phyloP scores from a whole-genome alignment of 768 basidiomycete species.

The Lactarius akahatsu region DNA sequence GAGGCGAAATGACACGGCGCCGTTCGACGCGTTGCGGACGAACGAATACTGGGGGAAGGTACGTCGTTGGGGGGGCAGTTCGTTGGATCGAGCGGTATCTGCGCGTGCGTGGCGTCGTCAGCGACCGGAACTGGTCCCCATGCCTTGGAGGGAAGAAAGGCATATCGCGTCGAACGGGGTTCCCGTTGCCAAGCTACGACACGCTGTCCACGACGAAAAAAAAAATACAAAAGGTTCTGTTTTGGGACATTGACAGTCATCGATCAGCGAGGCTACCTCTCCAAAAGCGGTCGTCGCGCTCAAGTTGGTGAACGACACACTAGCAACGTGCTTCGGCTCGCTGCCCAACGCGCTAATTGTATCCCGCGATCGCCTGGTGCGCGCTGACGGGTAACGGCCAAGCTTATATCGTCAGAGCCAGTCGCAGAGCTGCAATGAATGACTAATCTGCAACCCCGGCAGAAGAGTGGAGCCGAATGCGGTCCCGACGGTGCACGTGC shows the following conservation, averaged over 20 bases:
- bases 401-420: slow-evolving; percentile 11
- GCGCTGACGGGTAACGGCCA: slow-evolving; percentile 12
- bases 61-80: slow-evolving; percentile 50
- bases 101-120: background rate
- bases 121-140: background rate
- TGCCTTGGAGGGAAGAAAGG: background rate
- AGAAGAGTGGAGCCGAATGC: slow-evolving; percentile 17
- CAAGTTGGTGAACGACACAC: slow-evolving; percentile 32
- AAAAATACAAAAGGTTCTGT: slow-evolving; percentile 29
- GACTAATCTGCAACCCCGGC: background rate
- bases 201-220: slow-evolving; percentile 52
- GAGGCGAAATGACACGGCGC: slow-evolving; percentile 39
- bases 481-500: slow-evolving; percentile 47
- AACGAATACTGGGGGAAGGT: slow-evolving; percentile 62
- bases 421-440: background rate
- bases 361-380: too few relatives aligned
- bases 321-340: too few relatives aligned
- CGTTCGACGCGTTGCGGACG: slow-evolving; percentile 53
- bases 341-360: too few relatives aligned
- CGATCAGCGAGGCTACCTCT: slow-evolving; percentile 41
- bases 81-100: slow-evolving; percentile 54
- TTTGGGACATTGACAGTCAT: too few relatives aligned
- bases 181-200: slow-evolving; percentile 54
- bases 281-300: slow-evolving; percentile 57
- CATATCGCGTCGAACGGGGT: slow-evolving; percentile 34